These are phyloP conservation scores for Aspergillus sp. DNA, from an alignment of 2,329 filamentous ascomycete genomes.

Conservation along the genomic window DNA sequence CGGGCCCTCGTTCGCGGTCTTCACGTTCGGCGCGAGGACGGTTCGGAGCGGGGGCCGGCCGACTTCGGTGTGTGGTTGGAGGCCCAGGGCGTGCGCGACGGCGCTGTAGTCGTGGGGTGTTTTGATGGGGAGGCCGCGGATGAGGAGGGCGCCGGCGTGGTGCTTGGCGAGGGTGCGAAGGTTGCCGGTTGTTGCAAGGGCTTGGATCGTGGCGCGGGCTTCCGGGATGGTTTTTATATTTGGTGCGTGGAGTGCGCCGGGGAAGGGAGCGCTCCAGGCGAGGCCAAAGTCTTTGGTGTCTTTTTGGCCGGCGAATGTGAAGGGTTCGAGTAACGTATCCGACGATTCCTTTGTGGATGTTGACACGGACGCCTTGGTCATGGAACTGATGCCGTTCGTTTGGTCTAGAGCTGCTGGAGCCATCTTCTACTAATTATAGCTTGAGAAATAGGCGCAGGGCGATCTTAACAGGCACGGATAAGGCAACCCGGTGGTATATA, in stretches of 20 bases:
- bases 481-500: too few relatives aligned
- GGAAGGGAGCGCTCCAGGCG: background rate
- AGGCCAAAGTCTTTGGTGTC: background rate
- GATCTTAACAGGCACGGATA: too few relatives aligned
- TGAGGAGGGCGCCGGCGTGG: background rate
- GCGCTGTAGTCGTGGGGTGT: background rate
- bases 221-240: background rate
- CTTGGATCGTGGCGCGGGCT: background rate
- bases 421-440: background rate
- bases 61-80: background rate
- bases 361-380: too few relatives aligned
- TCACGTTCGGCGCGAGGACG: background rate
- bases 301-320: background rate
- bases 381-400: background rate
- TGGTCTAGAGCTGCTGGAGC: background rate
- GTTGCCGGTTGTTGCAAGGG: background rate
- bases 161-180: background rate
- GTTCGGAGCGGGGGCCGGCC: background rate
- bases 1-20: conserved; percentile 1
- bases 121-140: background rate
- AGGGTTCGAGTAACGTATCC: background rate
- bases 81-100: background rate
- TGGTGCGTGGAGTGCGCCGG: background rate
- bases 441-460: too few relatives aligned
- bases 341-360: too few relatives aligned